Evolutionary conservation across 495 filamentous ascomycete genomes (phyloP).

Genomic region (Penicillium antarcticum): DNA sequence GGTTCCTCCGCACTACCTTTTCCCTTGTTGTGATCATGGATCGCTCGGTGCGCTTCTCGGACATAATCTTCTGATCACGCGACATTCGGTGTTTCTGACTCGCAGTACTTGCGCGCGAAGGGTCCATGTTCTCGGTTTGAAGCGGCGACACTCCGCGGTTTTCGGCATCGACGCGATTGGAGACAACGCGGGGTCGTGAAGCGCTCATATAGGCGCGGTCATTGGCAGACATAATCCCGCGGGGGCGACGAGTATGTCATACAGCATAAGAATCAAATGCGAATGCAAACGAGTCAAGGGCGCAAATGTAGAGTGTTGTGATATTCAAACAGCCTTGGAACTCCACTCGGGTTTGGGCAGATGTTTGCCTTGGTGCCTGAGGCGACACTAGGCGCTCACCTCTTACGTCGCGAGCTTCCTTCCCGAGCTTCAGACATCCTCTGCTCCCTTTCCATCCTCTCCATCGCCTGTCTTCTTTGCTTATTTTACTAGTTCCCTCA

Average conservation of each 20-base stretch:
- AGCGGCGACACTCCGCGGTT: slow-evolving; percentile 31
- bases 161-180: slow-evolving; percentile 45
- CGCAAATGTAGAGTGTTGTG: neutral
- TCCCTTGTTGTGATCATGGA: slow-evolving; percentile 62
- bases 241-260: slow-evolving; percentile 19
- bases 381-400: slow-evolving; percentile 33
- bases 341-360: slow-evolving; percentile 18
- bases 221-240: slow-evolving; percentile 45
- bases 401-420: slow-evolving; percentile 36
- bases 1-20: slow-evolving; percentile 59
- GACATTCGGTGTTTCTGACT: slow-evolving; percentile 33
- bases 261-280: slow-evolving; percentile 11
- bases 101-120: slow-evolving; percentile 32
- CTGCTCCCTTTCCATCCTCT: slow-evolving; percentile 14
- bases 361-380: slow-evolving; percentile 31
- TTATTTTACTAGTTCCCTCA: neutral
- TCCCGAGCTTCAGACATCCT: slow-evolving; percentile 35
- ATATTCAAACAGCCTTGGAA: slow-evolving; percentile 12
- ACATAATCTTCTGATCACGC: slow-evolving; percentile 30
- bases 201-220: slow-evolving; percentile 45
- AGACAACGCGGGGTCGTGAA: slow-evolving; percentile 45
- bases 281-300: neutral
- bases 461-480: slow-evolving; percentile 7
- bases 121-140: slow-evolving; percentile 33
- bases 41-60: slow-evolving; percentile 40